These are phyloP conservation scores for Calocera cornea DNA, from an alignment of 768 basidiomycete genomes.

Conservation along the genomic window DNA sequence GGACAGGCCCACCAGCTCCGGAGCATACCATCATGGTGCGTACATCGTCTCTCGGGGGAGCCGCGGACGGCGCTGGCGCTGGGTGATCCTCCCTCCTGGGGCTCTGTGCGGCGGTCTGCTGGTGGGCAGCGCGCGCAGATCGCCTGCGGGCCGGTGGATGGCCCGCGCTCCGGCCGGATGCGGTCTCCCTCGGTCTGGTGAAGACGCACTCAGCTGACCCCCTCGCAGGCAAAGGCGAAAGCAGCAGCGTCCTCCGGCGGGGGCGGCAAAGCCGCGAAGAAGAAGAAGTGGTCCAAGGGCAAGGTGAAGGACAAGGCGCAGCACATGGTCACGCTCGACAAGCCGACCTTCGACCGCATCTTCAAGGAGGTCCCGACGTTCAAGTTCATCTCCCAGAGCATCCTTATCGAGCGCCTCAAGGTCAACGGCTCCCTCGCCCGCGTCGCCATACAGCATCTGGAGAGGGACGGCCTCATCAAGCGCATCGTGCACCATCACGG, in stretches of 20 bases:
- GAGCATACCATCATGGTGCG: too few species aligned
- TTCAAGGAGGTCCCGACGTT: conserved; percentile 97
- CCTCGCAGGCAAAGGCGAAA: conserved; percentile 28
- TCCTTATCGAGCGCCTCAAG: conserved; percentile 97
- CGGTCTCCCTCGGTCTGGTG: not conserved
- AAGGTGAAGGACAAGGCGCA: conserved; percentile 99
- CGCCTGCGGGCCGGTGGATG: not conserved
- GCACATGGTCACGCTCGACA: conserved; percentile 91
- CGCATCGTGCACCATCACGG: conserved; percentile 88
- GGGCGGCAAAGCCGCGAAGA: conserved; percentile 85
- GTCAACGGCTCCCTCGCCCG: conserved; percentile 92
- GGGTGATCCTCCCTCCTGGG: too few species aligned
- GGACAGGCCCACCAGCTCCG: too few species aligned
- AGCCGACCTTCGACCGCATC: conserved; percentile 83
- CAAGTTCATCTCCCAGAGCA: conserved; percentile 95
- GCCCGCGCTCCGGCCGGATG: not conserved
- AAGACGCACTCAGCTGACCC: not conserved
- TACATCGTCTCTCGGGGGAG: too few species aligned
- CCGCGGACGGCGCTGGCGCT: too few species aligned
- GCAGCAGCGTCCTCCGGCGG: conserved; percentile 51
- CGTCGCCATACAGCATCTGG: conserved; percentile 77
- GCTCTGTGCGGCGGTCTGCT: too few species aligned
- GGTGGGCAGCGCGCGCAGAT: not conserved
- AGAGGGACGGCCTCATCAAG: conserved; percentile 90
- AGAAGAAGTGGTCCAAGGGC: conserved; percentile 99